Percentiles rank a stretch among this genome's conserved stretches.
These are phyloP conservation scores for Proliferodiscus dingleyae DNA, from an alignment of 2,329 filamentous ascomycete species.

Conservation along the genomic window DNA sequence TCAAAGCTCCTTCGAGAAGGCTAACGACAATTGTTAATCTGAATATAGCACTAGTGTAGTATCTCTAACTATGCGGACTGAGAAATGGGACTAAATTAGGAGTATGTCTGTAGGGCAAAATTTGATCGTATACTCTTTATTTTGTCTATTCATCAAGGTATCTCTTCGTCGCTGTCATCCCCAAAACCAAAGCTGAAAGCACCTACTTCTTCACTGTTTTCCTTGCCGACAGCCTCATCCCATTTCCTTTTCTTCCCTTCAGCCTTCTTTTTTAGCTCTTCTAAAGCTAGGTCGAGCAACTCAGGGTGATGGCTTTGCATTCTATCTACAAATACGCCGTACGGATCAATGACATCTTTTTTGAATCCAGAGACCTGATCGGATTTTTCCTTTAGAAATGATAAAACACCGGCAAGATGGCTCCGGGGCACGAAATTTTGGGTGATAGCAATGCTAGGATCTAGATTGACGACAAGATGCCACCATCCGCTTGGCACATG, in stretches of 20 bases:
- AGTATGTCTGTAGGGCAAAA: no score
- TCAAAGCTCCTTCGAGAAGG: no score
- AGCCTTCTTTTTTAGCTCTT: constrained; percentile 57
- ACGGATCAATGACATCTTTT: constrained; percentile 66
- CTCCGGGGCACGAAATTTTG: constrained; percentile 85
- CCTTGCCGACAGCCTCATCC: constrained; percentile 67
- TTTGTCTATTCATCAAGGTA: constrained; percentile 22
- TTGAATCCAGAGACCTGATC: constrained; percentile 86
- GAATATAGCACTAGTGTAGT: no score
- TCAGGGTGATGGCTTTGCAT: constrained; percentile 60
- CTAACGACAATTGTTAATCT: no score
- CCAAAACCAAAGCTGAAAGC: constrained; percentile 63
- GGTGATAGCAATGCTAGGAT: constrained; percentile 79
- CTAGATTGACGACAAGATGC: constrained; percentile 89
- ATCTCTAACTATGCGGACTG: no score
- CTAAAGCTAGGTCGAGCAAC: constrained; percentile 60
- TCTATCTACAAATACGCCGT: constrained; percentile 66
- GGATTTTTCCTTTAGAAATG: constrained; percentile 74
- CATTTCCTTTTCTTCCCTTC: constrained; percentile 75
- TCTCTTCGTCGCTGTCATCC: constrained; percentile 47
- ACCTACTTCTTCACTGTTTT: constrained; percentile 36
- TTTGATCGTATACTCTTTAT: no score
- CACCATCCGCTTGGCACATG: constrained; percentile 96
- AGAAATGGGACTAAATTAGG: no score
- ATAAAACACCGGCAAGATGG: constrained; percentile 69